Evolutionary conservation across 441 rosid species (phyloP).

Genomic region (Jatropha podagrica): DNA sequence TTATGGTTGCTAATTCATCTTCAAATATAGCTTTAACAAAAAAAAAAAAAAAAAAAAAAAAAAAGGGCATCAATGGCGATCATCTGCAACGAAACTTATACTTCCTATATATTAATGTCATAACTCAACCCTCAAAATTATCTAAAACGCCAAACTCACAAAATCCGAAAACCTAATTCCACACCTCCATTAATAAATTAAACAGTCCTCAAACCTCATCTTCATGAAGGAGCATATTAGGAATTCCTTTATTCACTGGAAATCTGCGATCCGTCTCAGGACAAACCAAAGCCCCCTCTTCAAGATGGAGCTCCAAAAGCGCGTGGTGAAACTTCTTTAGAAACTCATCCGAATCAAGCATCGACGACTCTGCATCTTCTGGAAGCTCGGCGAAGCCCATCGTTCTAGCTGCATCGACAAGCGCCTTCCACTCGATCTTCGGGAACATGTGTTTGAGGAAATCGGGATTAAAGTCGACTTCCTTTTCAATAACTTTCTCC

Average conservation of each 20-base stretch:
- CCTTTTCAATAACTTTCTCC: slow-evolving; percentile 52
- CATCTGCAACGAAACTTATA: too few relatives aligned
- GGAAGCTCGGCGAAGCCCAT: slow-evolving; percentile 80
- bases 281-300: slow-evolving; percentile 67
- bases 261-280: slow-evolving; percentile 79
- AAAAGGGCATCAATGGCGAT: too few relatives aligned
- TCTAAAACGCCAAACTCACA: background rate
- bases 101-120: too few relatives aligned
- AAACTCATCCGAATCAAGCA: slow-evolving; percentile 64
- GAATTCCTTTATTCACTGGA: slow-evolving; percentile 78
- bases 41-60: too few relatives aligned
- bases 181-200: background rate
- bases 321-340: slow-evolving; percentile 77
- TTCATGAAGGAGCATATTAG: slow-evolving; percentile 89
- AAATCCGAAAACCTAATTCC: background rate
- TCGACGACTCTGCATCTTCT: slow-evolving; percentile 47
- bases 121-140: too few relatives aligned
- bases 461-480: slow-evolving; percentile 66
- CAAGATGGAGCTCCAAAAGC: slow-evolving; percentile 81
- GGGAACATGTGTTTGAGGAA: slow-evolving; percentile 66
- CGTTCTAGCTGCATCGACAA: slow-evolving; percentile 58
- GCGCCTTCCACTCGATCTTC: slow-evolving; percentile 81
- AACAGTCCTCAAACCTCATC: slow-evolving; percentile 62
- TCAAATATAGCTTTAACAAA: too few relatives aligned
- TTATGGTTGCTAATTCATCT: too few relatives aligned